Percentiles rank a stretch among this genome's conserved stretches.
Conservation (phyloP, 108 stramenopile genomes). For the Discostella pseudostelligera region DNA sequence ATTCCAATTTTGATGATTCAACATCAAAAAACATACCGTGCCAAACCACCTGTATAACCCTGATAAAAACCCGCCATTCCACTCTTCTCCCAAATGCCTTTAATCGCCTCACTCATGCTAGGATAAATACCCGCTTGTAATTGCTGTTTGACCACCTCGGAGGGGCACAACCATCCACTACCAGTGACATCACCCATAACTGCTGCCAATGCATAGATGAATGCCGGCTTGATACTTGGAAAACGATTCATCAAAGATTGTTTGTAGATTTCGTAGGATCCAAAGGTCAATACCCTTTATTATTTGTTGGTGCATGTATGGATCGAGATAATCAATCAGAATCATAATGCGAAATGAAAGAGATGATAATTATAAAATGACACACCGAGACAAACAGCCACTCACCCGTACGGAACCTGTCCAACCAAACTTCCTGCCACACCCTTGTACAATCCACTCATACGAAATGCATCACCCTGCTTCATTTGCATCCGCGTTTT, state of each 20-base stretch:
- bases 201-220: conserved; percentile 63
- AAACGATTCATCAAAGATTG: conserved; percentile 50
- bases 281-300: conserved; percentile 71
- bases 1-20: background rate
- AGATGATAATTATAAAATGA: too few relatives aligned
- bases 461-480: conserved; percentile 53
- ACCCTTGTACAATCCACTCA: conserved; percentile 60
- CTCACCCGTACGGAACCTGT: conserved; percentile 82
- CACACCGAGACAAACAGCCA: too few relatives aligned
- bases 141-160: conserved; percentile 80
- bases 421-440: conserved; percentile 65
- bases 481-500: conserved; percentile 88
- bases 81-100: conserved; percentile 50
- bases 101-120: conserved; percentile 57
- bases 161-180: conserved; percentile 70
- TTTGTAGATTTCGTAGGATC: conserved; percentile 86
- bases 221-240: conserved; percentile 54
- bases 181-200: conserved; percentile 80
- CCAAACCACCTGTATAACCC: conserved; percentile 63
- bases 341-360: too few relatives aligned
- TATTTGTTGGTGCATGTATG: too few relatives aligned
- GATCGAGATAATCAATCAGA: too few relatives aligned
- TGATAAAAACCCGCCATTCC: conserved; percentile 67
- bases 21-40: conserved; percentile 46
- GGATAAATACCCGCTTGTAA: conserved; percentile 74